Base-by-base conservation (phyloP, 1,284 basidiomycete species). In the Pseudozyma hubeiensis region DNA sequence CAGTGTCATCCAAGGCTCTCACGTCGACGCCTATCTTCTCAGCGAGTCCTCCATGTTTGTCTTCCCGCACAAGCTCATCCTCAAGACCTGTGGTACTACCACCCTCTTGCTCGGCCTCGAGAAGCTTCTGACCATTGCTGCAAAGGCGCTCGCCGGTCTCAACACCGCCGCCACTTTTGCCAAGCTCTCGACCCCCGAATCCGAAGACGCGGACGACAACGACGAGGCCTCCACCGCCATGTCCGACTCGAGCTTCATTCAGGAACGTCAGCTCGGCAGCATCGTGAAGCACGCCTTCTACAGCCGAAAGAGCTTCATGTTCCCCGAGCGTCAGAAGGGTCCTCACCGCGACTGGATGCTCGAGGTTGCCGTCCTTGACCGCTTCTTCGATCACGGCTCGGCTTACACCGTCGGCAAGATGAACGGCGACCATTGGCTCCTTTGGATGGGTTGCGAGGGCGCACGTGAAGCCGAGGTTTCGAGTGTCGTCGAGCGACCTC, bases 1-100 rank as follows among this genome's bases (percentile, higher is more conserved):
- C 83, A 96, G 91, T 84, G 90, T 92, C 63, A 88, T 97, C 53
- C 88, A 93, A 84, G 94, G 94, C 70, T 87, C 89, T 31, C 92
- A 97, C 78, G 90, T 91, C 77, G 97, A 99, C 82, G 96, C 97
- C 31, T 99, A 98, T 87, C 88, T 99, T 45, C 88, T 99, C 67
- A 98, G 96, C 87, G 97, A 99, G 89, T 98, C 95, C 0, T 97
- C 95, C 50, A 89, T 99, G 78, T 97, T 99, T 83, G 91, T 99
- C 67, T 95, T 92, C 50, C 91, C 96, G 3, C 95, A 99, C 87
- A 92, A 94, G 75, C 88, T 99, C 74, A 98, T 99, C 79, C 89
- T 99, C 82, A 99, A 99, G 87, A 99, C 97, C 10, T 99, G 97
- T 85, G 97, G 97, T 16, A 99, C 97, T 1, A 99, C 97, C 10